phyloP scores from a whole-genome alignment of 2,329 filamentous ascomycete genomes.

The Alternaria gaisen region DNA sequence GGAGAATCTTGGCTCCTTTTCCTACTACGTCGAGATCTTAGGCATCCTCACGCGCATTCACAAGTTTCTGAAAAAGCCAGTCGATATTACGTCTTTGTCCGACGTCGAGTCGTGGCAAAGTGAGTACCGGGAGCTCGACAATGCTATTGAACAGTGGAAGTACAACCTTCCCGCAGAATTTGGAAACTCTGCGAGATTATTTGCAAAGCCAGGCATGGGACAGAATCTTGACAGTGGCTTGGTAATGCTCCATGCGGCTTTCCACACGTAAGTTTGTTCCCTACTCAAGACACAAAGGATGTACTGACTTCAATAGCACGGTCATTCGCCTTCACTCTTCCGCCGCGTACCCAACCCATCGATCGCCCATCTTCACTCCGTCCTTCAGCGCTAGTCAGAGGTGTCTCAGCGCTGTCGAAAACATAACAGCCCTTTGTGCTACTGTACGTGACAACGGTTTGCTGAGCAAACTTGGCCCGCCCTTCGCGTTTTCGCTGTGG shows the following conservation, averaged over 20 bases:
- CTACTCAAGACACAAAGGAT: background rate
- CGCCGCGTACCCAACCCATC: constrained; percentile 88
- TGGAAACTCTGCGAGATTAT: constrained; percentile 81
- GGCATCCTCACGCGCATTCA: constrained; percentile 89
- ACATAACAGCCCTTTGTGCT: constrained; percentile 76
- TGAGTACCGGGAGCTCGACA: constrained; percentile 85
- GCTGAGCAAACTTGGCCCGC: constrained; percentile 82
- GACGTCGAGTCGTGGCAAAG: constrained; percentile 92
- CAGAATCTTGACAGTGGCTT: constrained; percentile 81
- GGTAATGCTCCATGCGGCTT: constrained; percentile 91
- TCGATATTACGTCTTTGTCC: constrained; percentile 82
- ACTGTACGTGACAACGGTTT: constrained; percentile 79
- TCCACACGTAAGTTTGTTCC: constrained; percentile 72
- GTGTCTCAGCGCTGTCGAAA: constrained; percentile 77
- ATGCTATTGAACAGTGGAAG: constrained; percentile 82
- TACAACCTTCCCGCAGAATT: constrained; percentile 84
- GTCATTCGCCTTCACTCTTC: constrained; percentile 92
- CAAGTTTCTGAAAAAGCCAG: constrained; percentile 85
- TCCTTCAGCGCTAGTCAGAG: constrained; percentile 86
- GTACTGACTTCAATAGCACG: constrained; percentile 59
- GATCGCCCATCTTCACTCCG: constrained; percentile 87
- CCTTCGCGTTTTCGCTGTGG: constrained; percentile 93
- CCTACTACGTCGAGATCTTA: constrained; percentile 88
- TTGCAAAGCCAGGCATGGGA: constrained; percentile 66
- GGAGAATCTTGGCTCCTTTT: constrained; percentile 86